Conservation (phyloP, 208 protist species). For the Acanthamoeba royreba region DNA sequence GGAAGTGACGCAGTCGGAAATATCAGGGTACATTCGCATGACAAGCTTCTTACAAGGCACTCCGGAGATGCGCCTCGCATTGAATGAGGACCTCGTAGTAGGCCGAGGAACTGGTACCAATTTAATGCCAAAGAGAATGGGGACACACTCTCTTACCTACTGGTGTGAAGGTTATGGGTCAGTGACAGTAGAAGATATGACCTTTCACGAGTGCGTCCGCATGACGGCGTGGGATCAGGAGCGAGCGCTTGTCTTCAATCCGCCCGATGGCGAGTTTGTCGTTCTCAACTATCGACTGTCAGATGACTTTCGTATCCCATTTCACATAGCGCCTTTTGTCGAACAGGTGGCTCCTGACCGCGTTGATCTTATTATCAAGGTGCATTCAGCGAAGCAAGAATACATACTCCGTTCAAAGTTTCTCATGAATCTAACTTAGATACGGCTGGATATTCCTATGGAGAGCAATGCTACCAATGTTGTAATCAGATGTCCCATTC, state of each 20-base stretch:
- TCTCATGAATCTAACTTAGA: background rate
- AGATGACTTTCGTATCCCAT: slow-evolving; percentile 66
- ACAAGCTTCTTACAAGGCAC: slow-evolving; percentile 89
- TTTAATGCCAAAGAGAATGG: background rate
- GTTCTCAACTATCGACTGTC: slow-evolving; percentile 89
- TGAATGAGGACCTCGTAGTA: slow-evolving; percentile 87
- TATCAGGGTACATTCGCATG: slow-evolving; percentile 88
- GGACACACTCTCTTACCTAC: background rate
- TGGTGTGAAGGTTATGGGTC: slow-evolving; percentile 34
- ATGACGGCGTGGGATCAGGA: slow-evolving; percentile 80
- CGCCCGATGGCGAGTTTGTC: slow-evolving; percentile 85
- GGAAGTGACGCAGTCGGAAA: slow-evolving; percentile 75
- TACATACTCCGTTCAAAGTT: background rate
- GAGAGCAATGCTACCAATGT: slow-evolving; percentile 56
- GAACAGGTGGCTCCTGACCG: slow-evolving; percentile 63
- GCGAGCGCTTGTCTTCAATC: slow-evolving; percentile 78
- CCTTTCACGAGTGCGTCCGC: slow-evolving; percentile 85
- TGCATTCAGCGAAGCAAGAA: background rate
- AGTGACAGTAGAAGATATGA: slow-evolving; percentile 82
- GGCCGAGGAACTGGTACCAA: slow-evolving; percentile 40
- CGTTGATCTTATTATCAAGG: slow-evolving; percentile 61
- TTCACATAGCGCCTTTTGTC: slow-evolving; percentile 78
- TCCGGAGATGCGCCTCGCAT: slow-evolving; percentile 81
- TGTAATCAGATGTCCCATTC: slow-evolving; percentile 56
- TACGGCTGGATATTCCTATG: slow-evolving; percentile 33